Evolutionary conservation across 768 basidiomycete genomes (phyloP), one percentile per base, ranked within the genome.

Genomic region (Leccinum obscurum): DNA sequence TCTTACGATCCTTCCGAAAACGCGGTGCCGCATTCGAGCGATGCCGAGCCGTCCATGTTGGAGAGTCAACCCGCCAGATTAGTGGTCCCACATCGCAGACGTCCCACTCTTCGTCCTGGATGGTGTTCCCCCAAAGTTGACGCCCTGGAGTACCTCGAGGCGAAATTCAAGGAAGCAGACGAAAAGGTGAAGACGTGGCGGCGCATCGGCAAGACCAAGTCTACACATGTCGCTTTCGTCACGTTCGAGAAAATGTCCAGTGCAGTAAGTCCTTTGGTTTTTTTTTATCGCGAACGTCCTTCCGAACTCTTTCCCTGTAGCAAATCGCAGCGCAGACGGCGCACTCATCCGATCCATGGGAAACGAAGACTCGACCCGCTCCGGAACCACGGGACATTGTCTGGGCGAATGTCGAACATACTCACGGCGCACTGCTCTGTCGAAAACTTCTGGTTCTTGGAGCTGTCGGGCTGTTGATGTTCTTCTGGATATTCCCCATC

Each of bases 161-260:
- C 80, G 20, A 80, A 82, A 64, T 99, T 95, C 77, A 80, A 82
- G 61, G 85, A 87, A 55, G 88, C 89, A 2, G 94, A 98, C 70
- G 92, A 95, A 52, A 78, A 83, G 15, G 93, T 98, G 4, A 87
- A 85, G 74, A 86, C 83, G 69, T 81, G 87, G 68, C 79, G 96
- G 50, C 79, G 81, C 64, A 76, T 75, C 4, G 92, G 90, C 17
- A 89, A 84, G 67, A 95, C 93, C 72, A 87, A 83, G 65, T 82
- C 94, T 2, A 93, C 92, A 1, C 86, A 88, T 50, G 84, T 86
- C 32, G 97, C 94, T 0, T 99, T 98, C 68, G 91, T 98, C 20
- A 98, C 97, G 0, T 98, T 99, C 66, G 93, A 97, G 76, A 93
- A 93, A 69, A 92, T 95, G 86, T 90, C 92, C 1, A 89, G 88